These are phyloP conservation scores for Quillaja saponaria DNA, from an alignment of 306 rosid species.

Conservation along the genomic window DNA sequence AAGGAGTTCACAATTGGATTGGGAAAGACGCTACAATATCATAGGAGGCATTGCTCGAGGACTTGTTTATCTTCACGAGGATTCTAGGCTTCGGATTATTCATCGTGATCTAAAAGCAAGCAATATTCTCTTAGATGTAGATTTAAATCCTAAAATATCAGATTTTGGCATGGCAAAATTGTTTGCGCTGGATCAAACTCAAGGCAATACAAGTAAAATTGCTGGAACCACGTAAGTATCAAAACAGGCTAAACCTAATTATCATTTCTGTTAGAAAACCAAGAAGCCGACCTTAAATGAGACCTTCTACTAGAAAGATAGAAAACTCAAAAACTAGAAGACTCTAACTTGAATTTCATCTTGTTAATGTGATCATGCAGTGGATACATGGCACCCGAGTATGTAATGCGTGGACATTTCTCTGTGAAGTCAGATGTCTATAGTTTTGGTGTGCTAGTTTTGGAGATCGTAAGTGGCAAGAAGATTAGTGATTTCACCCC, in stretches of 20 bases:
- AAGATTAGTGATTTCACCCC: constrained; percentile 26
- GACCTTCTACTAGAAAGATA: too few relatives aligned
- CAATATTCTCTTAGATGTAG: constrained; percentile 43
- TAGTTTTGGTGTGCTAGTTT: constrained; percentile 52
- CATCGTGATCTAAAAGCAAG: constrained; percentile 52
- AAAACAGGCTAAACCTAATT: background rate
- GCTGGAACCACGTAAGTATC: constrained; percentile 43
- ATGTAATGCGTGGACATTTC: constrained; percentile 41
- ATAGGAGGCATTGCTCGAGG: constrained; percentile 43
- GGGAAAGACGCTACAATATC: constrained; percentile 42
- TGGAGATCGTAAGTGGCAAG: constrained; percentile 52
- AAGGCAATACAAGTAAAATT: constrained; percentile 31
- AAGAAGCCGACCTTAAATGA: background rate
- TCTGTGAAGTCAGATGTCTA: constrained; percentile 51
- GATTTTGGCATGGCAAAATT: constrained; percentile 56
- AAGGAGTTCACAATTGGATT: constrained; percentile 26
- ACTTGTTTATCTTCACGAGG: constrained; percentile 50
- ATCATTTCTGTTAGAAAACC: background rate
- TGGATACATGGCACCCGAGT: constrained; percentile 75
- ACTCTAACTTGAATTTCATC: background rate
- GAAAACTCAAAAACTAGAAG: too few relatives aligned
- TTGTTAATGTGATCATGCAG: constrained; percentile 3
- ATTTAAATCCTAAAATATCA: constrained; percentile 44
- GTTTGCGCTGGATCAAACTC: constrained; percentile 38
- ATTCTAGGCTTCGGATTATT: constrained; percentile 40